phyloP scores from a whole-genome alignment of 1,139 yeast species.

The Kurtzmaniella quercitrusa region DNA sequence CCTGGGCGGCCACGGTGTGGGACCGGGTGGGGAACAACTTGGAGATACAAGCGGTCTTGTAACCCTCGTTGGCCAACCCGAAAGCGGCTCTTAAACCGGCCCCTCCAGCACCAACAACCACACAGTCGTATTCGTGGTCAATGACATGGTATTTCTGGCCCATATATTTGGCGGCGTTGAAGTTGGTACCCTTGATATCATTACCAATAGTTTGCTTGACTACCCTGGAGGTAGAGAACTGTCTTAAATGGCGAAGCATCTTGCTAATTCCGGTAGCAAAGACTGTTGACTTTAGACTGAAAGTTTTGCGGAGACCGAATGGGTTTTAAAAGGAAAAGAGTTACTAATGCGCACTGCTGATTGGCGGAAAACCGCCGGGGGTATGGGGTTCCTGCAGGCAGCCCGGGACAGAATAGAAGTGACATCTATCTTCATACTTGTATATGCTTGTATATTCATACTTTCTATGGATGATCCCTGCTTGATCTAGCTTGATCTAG shows the following conservation, averaged over 20 bases:
- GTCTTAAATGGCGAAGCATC: slow-evolving; percentile 9
- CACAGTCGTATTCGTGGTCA: slow-evolving; percentile 97
- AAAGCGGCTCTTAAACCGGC: slow-evolving; percentile 99
- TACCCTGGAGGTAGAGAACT: slow-evolving; percentile 27
- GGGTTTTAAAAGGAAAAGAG: not conserved
- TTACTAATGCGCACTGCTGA: slow-evolving; percentile 1
- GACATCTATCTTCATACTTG: too few species aligned
- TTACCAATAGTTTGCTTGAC: slow-evolving; percentile 37
- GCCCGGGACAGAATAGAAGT: too few species aligned
- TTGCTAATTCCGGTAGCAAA: not conserved
- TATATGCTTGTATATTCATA: too few species aligned
- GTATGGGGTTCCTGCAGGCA: not conserved
- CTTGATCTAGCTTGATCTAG: too few species aligned
- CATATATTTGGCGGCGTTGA: slow-evolving; percentile 49
- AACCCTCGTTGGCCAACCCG: slow-evolving; percentile 96
- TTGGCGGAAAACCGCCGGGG: not conserved
- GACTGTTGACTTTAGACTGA: not conserved
- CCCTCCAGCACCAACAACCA: slow-evolving; percentile 99
- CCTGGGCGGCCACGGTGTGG: slow-evolving; percentile 99
- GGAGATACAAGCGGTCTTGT: slow-evolving; percentile 95
- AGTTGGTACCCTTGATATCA: slow-evolving; percentile 47
- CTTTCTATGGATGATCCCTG: too few species aligned
- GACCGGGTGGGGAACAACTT: slow-evolving; percentile 98
- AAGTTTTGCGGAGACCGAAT: not conserved
- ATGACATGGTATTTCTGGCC: slow-evolving; percentile 83